These are phyloP conservation scores for Apophysomyces variabilis DNA, from an alignment of 371 early-diverging fungal species.

Conservation along the genomic window DNA sequence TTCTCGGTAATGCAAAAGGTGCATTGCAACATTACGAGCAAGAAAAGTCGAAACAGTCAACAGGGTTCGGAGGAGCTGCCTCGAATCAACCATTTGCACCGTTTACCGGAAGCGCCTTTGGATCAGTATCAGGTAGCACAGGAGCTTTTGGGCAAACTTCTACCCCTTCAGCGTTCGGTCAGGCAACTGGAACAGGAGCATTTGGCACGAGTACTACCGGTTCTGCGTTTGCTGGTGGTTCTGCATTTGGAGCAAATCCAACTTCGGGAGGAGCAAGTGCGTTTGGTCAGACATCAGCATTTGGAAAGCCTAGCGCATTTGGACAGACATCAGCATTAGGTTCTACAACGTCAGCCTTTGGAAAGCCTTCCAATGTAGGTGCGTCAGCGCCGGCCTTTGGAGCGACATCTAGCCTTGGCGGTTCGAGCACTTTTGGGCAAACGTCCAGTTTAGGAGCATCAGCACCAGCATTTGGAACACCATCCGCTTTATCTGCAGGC, in stretches of 20 bases:
- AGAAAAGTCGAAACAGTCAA: constrained; percentile 33
- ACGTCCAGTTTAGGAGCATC: constrained; percentile 22
- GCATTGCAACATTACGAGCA: constrained; percentile 48
- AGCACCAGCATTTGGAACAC: constrained; percentile 29
- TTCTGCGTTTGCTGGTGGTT: constrained; percentile 20
- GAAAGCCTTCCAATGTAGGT: constrained; percentile 11
- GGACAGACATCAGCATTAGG: too few relatives aligned
- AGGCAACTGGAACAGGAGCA: background rate
- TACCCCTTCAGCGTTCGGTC: constrained; percentile 19
- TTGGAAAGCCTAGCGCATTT: too few relatives aligned
- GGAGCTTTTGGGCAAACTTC: constrained; percentile 13
- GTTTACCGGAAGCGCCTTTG: constrained; percentile 26
- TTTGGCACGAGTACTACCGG: background rate
- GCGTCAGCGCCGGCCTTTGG: constrained; percentile 25
- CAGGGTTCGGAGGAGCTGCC: constrained; percentile 34
- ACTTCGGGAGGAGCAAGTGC: constrained; percentile 14
- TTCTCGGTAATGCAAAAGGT: constrained; percentile 29
- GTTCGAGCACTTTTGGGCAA: constrained; percentile 23
- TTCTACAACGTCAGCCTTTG: too few relatives aligned
- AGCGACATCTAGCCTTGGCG: constrained; percentile 26
- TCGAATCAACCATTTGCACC: constrained; percentile 33
- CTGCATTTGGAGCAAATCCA: constrained; percentile 17
- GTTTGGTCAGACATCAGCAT: constrained; percentile 23
- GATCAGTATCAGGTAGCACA: constrained; percentile 8
- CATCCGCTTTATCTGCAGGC: constrained; percentile 15